Conservation (phyloP, 495 filamentous ascomycete genomes). For the Letharia lupina region DNA sequence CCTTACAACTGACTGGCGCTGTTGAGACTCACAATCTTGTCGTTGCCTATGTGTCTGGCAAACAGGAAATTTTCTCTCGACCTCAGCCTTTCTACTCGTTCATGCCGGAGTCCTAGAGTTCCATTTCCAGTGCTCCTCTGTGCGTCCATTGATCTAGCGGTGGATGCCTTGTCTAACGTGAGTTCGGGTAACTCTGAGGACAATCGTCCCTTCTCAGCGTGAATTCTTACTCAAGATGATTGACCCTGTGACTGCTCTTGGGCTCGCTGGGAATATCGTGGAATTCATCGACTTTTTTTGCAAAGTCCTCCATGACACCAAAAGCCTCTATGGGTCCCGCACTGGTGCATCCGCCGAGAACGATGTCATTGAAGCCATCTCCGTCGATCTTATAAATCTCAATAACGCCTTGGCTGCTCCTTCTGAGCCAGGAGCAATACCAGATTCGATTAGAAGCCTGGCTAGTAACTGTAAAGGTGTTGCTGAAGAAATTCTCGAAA, state of each 20-base stretch:
- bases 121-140: no score
- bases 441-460: slow-evolving; percentile 3
- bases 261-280: slow-evolving; percentile 31
- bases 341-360: slow-evolving; percentile 26
- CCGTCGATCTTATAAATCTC: slow-evolving; percentile 20
- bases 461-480: slow-evolving; percentile 15
- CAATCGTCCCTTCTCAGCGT: no score
- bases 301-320: slow-evolving; percentile 27
- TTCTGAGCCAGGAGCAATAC: not conserved
- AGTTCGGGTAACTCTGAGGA: no score
- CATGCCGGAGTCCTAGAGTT: no score
- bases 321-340: slow-evolving; percentile 27
- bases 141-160: no score
- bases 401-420: slow-evolving; percentile 24
- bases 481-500: slow-evolving; percentile 7
- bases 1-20: no score
- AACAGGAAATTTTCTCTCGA: no score
- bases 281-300: slow-evolving; percentile 34
- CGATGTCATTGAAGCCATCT: slow-evolving; percentile 21
- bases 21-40: no score
- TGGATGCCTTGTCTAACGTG: no score
- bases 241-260: slow-evolving; percentile 35
- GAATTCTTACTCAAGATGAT: slow-evolving; percentile 19
- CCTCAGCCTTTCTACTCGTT: no score
- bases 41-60: no score